Evolutionary conservation across 169 alveolate species (phyloP), one percentile per base, ranked within the genome.

Genomic region (Neospora caninum): DNA sequence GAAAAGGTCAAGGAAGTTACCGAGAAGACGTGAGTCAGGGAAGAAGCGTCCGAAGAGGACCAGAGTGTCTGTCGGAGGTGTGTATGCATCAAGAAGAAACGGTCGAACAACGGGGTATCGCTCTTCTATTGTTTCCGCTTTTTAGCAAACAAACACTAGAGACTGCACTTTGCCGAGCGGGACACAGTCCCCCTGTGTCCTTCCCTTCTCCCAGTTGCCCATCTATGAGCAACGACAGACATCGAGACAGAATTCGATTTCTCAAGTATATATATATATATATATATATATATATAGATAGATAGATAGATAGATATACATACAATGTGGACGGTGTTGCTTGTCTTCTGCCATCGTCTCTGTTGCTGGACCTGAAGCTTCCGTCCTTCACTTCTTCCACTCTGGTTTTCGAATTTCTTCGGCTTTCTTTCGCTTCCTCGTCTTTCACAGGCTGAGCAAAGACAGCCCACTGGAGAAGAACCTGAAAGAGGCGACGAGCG

Each of bases 401-500:
- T n/a, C n/a, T n/a, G 4, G 58, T 49, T 4, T 49, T 49, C 22
- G 58, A 49, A n/a, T n/a, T n/a, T 13, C 58, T 49, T 49, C 58
- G 58, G 58, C 58, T 7, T 49, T 49, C 58, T 13, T 64, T 64
- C 31, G 4, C 31, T 64, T 64, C 73, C 7, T 7, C n/a, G 73
- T 36, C 84, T 95, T 43, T 86, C 94, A 10, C 96, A 95, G 92
- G 49, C 89, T 93, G 36, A 94, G 93, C 49, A 93, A 93, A 39
- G 95, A 95, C 87, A 94, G 97, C 31, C 98, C 97, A 31, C 88
- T 96, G 49, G 98, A 97, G 94, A 94, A 96, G 94, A 91, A 94
- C 80, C 95, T 98, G 22, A 91, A 93, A 43, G 98, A 98, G 96
- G 98, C 98, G 49, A 96, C 98, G 34, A 91, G 97, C 42, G 96